Base-by-base conservation (phyloP, 805 yeast species). In the Scheffersomyces amazonensis region DNA sequence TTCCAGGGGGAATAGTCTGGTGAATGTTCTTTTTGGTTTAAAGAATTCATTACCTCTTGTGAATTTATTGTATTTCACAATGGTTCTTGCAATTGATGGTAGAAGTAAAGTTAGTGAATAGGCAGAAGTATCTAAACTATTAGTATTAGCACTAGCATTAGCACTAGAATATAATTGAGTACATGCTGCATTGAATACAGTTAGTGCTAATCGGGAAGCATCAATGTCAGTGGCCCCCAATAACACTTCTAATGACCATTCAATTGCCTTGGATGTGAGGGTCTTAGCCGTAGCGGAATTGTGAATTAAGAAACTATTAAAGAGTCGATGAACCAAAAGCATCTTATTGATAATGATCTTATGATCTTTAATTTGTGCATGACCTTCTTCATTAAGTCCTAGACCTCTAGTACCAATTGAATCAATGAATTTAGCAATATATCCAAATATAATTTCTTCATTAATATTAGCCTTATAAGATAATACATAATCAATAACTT, bases 1-100 rank as follows among this genome's bases (percentile, higher is more conserved):
- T 12, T 62, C 58, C 20, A 71, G 68, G 7, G 93, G 95, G 65
- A 87, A 89, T 29, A 87, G 61, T 19, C 69, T 71, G 0, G 87
- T 81, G 52, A 81, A 84, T 0, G 79, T 72, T 62, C 87, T 74
- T 60, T 76, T 80, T 24, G 80, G 75, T 41, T 71, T 72, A 59
- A 76, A 75, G 37, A 68, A 64, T 15, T 70, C 75, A 40, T 67
- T 64, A 17, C 64, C 57, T 41, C 70, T 57, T 54, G 80, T 66
- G 56, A 58, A 71, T 48, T 72, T 73, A 60, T 79, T 72, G 51
- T 75, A 72, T 49, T 69, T 72, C 43, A 72, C 62, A 44, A 83
- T 75, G 2, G 78, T 61, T 34, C 67, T 56, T 25, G 81, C 63
- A 28, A 83, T 53, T 0, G 75, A 68, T 12, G 87, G 83, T 31